These are phyloP conservation scores for Rhodomyrtus tomentosa DNA, from an alignment of 345 rosid species.

Conservation along the genomic window DNA sequence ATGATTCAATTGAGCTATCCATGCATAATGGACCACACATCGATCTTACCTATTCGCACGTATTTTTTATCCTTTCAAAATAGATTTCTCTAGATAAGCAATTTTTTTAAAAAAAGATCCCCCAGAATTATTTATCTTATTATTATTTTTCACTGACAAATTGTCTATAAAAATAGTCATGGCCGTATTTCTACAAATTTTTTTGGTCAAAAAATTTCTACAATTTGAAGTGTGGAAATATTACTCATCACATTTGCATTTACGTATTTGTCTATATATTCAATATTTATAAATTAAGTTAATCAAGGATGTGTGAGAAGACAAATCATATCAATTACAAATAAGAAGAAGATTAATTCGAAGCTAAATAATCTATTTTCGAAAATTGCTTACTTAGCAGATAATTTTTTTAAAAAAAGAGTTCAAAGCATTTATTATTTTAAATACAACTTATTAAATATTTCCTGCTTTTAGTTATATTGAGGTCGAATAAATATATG, in stretches of 20 bases:
- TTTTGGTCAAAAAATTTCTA: too few species aligned
- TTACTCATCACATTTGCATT: not conserved
- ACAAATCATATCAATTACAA: not conserved
- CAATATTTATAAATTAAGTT: not conserved
- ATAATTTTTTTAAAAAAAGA: not conserved
- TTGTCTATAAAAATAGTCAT: not conserved
- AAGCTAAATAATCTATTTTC: not conserved
- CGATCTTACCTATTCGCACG: not conserved
- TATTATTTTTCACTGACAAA: not conserved
- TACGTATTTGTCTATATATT: not conserved
- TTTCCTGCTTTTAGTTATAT: not conserved
- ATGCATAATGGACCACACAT: not conserved
- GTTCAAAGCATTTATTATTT: not conserved
- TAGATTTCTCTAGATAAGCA: not conserved
- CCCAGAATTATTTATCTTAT: not conserved
- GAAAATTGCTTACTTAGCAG: not conserved
- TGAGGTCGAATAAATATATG: not conserved
- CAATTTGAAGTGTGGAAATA: too few species aligned
- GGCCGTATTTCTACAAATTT: too few species aligned
- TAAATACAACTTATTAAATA: not conserved
- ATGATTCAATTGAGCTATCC: not conserved
- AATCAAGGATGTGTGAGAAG: not conserved
- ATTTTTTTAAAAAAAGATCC: not conserved
- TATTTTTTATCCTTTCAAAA: not conserved
- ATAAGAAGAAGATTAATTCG: not conserved